phyloP scores from a whole-genome alignment of 2,329 filamentous ascomycete species.

The Botrytis byssoidea region DNA sequence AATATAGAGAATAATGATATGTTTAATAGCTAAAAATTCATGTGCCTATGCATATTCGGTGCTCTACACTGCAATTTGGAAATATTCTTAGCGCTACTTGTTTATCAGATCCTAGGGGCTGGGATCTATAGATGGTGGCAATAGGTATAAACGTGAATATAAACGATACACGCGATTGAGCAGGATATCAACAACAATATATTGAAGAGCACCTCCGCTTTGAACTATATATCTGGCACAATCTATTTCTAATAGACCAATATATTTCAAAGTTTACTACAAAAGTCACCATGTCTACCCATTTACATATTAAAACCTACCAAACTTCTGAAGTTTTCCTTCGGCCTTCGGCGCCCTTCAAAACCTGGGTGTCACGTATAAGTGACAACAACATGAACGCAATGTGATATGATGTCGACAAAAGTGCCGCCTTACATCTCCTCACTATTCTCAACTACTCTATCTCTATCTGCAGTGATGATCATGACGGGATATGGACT shows the following conservation, averaged over 20 bases:
- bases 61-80: not conserved
- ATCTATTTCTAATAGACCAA: accelerated
- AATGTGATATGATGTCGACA: not conserved
- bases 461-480: too few species aligned
- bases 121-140: not conserved
- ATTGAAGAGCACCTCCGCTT: not conserved
- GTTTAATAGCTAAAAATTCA: not conserved
- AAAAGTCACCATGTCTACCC: not conserved
- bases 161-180: not conserved
- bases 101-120: not conserved
- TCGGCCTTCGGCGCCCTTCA: accelerated
- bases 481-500: too few species aligned
- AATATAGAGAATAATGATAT: not conserved
- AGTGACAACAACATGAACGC: not conserved
- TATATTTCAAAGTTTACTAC: accelerated
- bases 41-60: not conserved
- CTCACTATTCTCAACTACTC: too few species aligned
- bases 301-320: accelerated
- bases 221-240: not conserved
- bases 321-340: not conserved
- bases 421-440: not conserved
- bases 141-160: not conserved
- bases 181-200: not conserved
- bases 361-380: not conserved
- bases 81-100: not conserved